phyloP scores from a whole-genome alignment of 371 early-diverging fungal genomes.

The Conidiobolus incongruus region DNA sequence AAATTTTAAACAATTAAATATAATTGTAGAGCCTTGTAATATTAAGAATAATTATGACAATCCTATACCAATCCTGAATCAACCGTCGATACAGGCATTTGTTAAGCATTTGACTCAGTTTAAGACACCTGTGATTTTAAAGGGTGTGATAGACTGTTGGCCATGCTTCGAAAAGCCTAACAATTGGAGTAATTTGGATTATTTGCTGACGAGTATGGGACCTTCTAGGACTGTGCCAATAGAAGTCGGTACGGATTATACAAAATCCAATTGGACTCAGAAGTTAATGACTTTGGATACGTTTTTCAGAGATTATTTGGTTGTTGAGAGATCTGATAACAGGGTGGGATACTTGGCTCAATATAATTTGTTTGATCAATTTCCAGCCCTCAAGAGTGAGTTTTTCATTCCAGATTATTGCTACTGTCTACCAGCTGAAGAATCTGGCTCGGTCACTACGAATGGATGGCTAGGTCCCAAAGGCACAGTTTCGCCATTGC shows the following conservation, averaged over 20 bases:
- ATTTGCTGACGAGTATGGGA: conserved; percentile 29
- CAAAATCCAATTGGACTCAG: conserved; percentile 57
- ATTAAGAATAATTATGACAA: too few relatives aligned
- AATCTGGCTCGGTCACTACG: conserved; percentile 14
- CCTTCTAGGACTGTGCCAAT: conserved; percentile 63
- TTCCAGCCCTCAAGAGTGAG: conserved; percentile 45
- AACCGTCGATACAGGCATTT: too few relatives aligned
- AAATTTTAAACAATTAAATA: too few relatives aligned
- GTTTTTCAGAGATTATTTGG: conserved; percentile 30
- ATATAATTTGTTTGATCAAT: conserved; percentile 62
- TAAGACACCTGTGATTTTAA: conserved; percentile 19
- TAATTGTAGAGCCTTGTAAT: too few relatives aligned
- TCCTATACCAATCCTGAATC: too few relatives aligned
- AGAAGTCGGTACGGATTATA: conserved; percentile 59
- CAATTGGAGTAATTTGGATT: conserved; percentile 37
- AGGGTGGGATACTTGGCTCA: conserved; percentile 63
- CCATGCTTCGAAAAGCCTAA: conserved; percentile 29
- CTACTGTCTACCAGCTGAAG: conserved; percentile 16
- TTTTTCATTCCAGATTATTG: conserved; percentile 64
- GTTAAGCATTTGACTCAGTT: too few relatives aligned
- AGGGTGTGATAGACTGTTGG: conserved; percentile 37
- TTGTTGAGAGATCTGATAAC: neutral
- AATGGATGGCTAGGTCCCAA: conserved; percentile 82
- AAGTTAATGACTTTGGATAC: conserved; percentile 45
- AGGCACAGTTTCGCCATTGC: conserved; percentile 70